Evolutionary conservation across 306 rosid species (phyloP).

Genomic region (Argentina anserina): DNA sequence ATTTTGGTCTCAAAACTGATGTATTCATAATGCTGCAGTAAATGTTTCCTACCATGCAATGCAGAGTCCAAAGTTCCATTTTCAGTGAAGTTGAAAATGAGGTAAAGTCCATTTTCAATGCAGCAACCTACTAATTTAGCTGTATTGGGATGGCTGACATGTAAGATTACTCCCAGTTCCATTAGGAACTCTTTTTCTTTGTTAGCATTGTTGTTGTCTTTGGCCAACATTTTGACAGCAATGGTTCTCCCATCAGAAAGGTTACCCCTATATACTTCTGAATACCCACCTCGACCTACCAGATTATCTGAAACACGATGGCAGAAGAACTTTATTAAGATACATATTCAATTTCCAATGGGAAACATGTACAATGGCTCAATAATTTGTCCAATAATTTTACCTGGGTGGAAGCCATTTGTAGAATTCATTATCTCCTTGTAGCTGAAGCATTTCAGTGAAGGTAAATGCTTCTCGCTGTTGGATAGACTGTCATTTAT

Average conservation of each 20-base stretch:
- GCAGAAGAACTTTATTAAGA: neutral
- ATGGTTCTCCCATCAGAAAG: conserved; percentile 54
- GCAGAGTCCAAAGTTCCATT: conserved; percentile 94
- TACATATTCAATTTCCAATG: neutral
- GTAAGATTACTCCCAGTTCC: conserved; percentile 89
- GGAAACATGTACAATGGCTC: neutral
- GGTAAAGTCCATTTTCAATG: conserved; percentile 81
- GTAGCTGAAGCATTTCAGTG: conserved; percentile 73
- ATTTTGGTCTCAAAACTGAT: neutral
- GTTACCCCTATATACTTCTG: conserved; percentile 83
- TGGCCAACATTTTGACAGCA: conserved; percentile 86
- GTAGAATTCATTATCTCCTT: conserved; percentile 67
- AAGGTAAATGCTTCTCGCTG: conserved; percentile 45
- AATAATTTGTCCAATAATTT: neutral
- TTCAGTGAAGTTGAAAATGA: conserved; percentile 65
- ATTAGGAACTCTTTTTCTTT: conserved; percentile 89
- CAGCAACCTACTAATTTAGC: conserved; percentile 72
- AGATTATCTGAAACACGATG: conserved; percentile 47
- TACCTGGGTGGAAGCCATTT: conserved; percentile 71
- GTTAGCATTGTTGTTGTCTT: conserved; percentile 67
- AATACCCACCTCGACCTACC: conserved; percentile 87
- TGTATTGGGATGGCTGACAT: conserved; percentile 81
- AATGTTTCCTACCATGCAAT: conserved; percentile 56
- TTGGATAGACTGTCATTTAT: conserved; percentile 27
- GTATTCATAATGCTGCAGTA: neutral